Conservation (phyloP, 257 asterid genomes). For the Eustoma russellianum region DNA sequence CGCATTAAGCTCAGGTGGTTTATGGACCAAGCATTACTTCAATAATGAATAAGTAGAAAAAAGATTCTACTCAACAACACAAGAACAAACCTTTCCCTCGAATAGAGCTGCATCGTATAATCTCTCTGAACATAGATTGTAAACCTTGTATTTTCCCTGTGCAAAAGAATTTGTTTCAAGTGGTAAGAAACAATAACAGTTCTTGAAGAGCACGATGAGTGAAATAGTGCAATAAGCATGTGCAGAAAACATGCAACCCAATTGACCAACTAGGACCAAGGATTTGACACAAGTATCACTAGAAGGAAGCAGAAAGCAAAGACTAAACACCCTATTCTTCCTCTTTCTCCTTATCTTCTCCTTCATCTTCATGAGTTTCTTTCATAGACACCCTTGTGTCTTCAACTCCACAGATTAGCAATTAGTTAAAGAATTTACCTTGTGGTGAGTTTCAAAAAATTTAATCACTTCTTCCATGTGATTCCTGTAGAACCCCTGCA, state of each 20-base stretch:
- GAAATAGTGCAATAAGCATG: background rate
- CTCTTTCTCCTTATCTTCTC: too few relatives aligned
- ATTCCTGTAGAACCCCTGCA: conserved; percentile 86
- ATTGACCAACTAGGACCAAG: background rate
- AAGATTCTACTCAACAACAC: background rate
- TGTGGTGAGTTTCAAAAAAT: conserved; percentile 91
- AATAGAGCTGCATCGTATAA: conserved; percentile 86
- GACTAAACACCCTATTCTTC: too few relatives aligned
- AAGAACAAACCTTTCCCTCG: conserved; percentile 75
- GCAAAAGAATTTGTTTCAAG: background rate
- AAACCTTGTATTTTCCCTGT: conserved; percentile 94
- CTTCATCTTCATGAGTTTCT: too few relatives aligned
- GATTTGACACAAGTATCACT: too few relatives aligned
- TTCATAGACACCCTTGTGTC: too few relatives aligned
- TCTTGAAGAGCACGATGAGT: background rate
- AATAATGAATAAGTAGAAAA: conserved; percentile 1
- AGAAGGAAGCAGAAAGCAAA: too few relatives aligned
- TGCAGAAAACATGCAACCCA: background rate
- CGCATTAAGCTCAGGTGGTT: background rate
- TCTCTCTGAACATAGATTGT: conserved; percentile 98
- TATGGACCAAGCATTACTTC: background rate
- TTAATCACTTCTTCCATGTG: conserved; percentile 99
- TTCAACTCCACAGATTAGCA: too few relatives aligned
- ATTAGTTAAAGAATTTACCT: conserved; percentile 29
- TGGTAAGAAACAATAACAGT: background rate